A percentile compares a stretch with the other conserved stretches of the same genome.
phyloP scores from a whole-genome alignment of 192 early-diverging fungal genomes.

The Coemansia sp. region DNA sequence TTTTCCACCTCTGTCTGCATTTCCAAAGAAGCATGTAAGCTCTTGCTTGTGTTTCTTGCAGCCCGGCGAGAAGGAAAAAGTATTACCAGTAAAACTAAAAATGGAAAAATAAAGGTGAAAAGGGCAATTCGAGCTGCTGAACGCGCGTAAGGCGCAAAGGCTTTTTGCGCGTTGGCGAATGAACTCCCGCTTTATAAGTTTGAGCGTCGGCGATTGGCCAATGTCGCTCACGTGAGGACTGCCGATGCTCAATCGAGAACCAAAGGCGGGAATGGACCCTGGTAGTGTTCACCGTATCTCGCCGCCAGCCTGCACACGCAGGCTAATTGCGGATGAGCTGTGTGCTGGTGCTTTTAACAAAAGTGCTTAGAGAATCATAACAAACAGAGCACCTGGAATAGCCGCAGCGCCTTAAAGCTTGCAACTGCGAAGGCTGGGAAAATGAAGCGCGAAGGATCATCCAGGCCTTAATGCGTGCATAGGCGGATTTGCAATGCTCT shows the following conservation, averaged over 20 bases:
- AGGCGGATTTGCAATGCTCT: neutral
- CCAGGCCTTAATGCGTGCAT: slow-evolving; percentile 6
- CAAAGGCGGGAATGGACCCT: neutral
- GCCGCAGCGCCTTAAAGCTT: neutral
- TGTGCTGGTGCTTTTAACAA: neutral
- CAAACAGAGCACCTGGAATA: neutral
- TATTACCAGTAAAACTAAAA: neutral
- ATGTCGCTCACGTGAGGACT: neutral
- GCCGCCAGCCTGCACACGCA: neutral
- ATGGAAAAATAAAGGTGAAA: neutral
- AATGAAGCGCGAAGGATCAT: neutral
- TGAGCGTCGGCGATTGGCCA: neutral
- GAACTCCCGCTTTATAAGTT: neutral
- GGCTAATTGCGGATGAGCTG: neutral
- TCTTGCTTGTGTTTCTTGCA: too few species aligned
- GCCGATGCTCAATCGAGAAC: neutral
- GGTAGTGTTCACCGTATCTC: neutral
- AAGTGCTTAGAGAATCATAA: neutral
- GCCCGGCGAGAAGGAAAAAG: neutral
- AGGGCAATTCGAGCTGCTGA: neutral
- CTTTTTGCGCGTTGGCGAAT: neutral
- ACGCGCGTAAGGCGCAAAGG: neutral
- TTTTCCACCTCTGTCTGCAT: slow-evolving; percentile 55
- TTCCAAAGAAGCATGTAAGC: slow-evolving; percentile 28
- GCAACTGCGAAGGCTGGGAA: neutral